Percentiles rank a stretch among this genome's conserved stretches.
phyloP scores from a whole-genome alignment of 139 green algal species.

The Chlorella ohadii region DNA sequence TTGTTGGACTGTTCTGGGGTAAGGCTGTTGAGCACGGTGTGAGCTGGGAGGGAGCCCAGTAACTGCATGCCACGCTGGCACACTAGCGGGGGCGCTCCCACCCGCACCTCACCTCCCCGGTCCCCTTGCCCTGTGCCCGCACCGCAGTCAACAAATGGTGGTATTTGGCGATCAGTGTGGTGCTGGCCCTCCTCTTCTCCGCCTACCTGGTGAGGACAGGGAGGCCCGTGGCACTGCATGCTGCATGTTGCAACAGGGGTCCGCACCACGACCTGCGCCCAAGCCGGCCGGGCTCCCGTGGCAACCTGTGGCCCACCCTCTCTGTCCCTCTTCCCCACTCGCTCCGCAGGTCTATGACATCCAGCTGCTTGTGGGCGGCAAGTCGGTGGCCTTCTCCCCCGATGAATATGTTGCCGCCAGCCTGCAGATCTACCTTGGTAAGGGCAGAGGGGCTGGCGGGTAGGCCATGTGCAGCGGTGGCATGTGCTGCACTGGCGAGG shows the following conservation, averaged over 20 bases:
- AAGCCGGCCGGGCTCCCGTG: too few species aligned
- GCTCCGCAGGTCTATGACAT: not conserved
- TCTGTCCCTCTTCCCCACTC: too few species aligned
- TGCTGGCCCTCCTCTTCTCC: slow-evolving; percentile 61
- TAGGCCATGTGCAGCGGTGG: too few species aligned
- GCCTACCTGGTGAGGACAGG: slow-evolving; percentile 52
- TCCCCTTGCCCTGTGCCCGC: not conserved
- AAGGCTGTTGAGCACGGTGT: too few species aligned
- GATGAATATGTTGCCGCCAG: slow-evolving; percentile 66
- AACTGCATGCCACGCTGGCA: too few species aligned
- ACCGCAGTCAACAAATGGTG: slow-evolving; percentile 1
- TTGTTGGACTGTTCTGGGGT: slow-evolving; percentile 58
- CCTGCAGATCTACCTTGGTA: slow-evolving; percentile 17
- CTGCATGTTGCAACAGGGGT: too few species aligned
- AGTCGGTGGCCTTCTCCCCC: slow-evolving; percentile 44
- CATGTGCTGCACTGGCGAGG: too few species aligned
- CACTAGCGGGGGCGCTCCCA: not conserved
- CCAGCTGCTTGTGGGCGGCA: slow-evolving; percentile 62
- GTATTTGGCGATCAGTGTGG: slow-evolving; percentile 48
- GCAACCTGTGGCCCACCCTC: too few species aligned
- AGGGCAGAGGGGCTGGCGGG: too few species aligned
- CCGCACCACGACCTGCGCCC: too few species aligned
- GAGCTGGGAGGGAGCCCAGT: not conserved
- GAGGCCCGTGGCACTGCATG: too few species aligned
- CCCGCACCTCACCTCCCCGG: not conserved